A percentile compares a stretch with the other conserved stretches of the same genome.
phyloP scores from a whole-genome alignment of 2,329 filamentous ascomycete species.

The Cytospora paraplurivora region DNA sequence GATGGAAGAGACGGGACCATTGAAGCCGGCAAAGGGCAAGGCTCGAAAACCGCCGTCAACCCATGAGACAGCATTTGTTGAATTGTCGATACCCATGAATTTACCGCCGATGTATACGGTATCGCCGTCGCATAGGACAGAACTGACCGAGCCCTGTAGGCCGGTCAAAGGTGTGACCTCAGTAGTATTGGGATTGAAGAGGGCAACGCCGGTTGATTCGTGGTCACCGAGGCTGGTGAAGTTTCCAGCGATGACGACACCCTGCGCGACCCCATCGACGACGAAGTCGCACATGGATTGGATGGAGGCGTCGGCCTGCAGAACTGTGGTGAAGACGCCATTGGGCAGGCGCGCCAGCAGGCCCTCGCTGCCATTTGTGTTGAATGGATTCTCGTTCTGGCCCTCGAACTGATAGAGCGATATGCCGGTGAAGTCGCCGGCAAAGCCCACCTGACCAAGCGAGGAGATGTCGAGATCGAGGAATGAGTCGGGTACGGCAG shows the following conservation, averaged over 20 bases:
- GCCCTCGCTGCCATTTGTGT: slow-evolving; percentile 76
- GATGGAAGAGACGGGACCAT: slow-evolving; percentile 87
- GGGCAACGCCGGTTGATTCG: slow-evolving; percentile 75
- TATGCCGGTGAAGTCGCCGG: slow-evolving; percentile 87
- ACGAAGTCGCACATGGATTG: slow-evolving; percentile 83
- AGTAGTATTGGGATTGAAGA: slow-evolving; percentile 75
- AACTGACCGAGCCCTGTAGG: slow-evolving; percentile 78
- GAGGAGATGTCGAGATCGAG: slow-evolving; percentile 73
- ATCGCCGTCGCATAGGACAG: slow-evolving; percentile 78
- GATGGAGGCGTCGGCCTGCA: slow-evolving; percentile 81
- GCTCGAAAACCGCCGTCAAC: slow-evolving; percentile 70
- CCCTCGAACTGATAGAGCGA: slow-evolving; percentile 85
- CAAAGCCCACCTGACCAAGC: slow-evolving; percentile 81
- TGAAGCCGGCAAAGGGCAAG: slow-evolving; percentile 90
- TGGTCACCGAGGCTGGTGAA: slow-evolving; percentile 86
- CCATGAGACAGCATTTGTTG: slow-evolving; percentile 90
- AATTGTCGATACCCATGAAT: slow-evolving; percentile 72
- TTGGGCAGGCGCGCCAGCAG: slow-evolving; percentile 83
- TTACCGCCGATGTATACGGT: slow-evolving; percentile 87
- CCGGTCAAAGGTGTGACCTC: slow-evolving; percentile 75
- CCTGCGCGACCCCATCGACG: slow-evolving; percentile 66
- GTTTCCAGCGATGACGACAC: slow-evolving; percentile 87
- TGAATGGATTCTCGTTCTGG: slow-evolving; percentile 69
- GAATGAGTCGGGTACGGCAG: slow-evolving; percentile 59
- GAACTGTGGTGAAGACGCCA: slow-evolving; percentile 74